Base-by-base conservation (phyloP, 768 basidiomycete species). In the Serendipita vermifera region DNA sequence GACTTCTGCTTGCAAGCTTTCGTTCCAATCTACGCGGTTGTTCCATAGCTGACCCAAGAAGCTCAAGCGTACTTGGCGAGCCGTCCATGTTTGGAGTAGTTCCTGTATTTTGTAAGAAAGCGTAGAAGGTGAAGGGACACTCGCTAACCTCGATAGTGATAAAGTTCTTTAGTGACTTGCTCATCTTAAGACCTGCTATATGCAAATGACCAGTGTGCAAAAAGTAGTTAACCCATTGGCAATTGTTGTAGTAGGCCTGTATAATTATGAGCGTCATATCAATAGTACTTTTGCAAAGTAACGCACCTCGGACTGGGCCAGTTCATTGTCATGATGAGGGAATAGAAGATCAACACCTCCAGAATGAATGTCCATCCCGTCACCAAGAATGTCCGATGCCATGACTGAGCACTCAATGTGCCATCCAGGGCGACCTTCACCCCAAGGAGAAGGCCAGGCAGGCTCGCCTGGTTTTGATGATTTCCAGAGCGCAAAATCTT, bases 321-420 rank as follows among this genome's bases (percentile, higher is more conserved):
- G 78, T 71, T 99, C 96, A 67, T 99, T 99, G 68, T 98, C 94
- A 66, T 99, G 96, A 71, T 99, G 96, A 3, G 96, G 96, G 71
- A 99, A 99, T n/a, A 90, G 87, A 48, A 99, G 75, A 71, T 99
- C 96, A 36, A 89, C 83, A 3, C 96, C 96, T 53, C 96, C 96
- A 5, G 92, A 96, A 68, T 99, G 96, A 59, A 99, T 92, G 68
- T 98, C 96, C 82, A 99, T 87, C 57, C 82, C 84, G 57, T 83
- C 78, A 2, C 93, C 94, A 40, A 97, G 73, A 46, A 97, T 74
- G 31, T 85, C 91, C 60, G 81, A 86, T 15, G 93, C 93, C 94
- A 99, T 99, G 32, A 96, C 94, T 3, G 89, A 93, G 70, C 94
- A 99, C 68, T 99, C 94, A 58, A 99, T 98, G 67, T 99, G 94